These are phyloP conservation scores for Nothopassalora personata DNA, from an alignment of 2,329 filamentous ascomycete genomes.

Conservation along the genomic window DNA sequence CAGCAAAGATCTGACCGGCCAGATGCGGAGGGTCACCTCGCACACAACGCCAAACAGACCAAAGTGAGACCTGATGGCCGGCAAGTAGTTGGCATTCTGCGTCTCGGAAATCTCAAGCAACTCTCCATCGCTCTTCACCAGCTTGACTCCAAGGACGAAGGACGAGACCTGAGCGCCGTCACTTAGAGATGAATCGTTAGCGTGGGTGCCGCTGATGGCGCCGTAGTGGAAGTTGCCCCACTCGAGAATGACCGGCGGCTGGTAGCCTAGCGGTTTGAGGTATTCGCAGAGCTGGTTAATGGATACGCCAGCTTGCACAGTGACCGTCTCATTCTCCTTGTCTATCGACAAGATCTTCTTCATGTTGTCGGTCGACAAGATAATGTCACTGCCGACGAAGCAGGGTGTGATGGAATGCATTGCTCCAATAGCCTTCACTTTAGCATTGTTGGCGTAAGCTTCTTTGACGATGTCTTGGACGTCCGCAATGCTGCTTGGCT, in stretches of 20 bases:
- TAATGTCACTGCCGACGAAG: background rate
- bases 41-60: background rate
- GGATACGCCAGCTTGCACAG: background rate
- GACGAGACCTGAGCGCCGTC: background rate
- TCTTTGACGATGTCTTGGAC: background rate
- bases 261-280: background rate
- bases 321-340: background rate
- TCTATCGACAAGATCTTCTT: background rate
- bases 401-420: background rate
- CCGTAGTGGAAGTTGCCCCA: background rate
- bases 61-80: background rate
- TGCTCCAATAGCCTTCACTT: background rate
- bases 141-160: background rate
- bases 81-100: background rate
- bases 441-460: background rate
- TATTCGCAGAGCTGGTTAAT: background rate
- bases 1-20: background rate
- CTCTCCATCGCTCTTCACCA: background rate
- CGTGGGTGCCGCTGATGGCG: background rate
- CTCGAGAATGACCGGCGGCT: background rate
- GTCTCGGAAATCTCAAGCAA: background rate
- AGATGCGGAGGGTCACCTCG: background rate
- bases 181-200: background rate
- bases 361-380: background rate
- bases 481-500: background rate